A percentile compares a stretch with the other conserved stretches of the same genome.
Conservation (phyloP, 768 basidiomycete species). For the Kwoniella mangroviensis region DNA sequence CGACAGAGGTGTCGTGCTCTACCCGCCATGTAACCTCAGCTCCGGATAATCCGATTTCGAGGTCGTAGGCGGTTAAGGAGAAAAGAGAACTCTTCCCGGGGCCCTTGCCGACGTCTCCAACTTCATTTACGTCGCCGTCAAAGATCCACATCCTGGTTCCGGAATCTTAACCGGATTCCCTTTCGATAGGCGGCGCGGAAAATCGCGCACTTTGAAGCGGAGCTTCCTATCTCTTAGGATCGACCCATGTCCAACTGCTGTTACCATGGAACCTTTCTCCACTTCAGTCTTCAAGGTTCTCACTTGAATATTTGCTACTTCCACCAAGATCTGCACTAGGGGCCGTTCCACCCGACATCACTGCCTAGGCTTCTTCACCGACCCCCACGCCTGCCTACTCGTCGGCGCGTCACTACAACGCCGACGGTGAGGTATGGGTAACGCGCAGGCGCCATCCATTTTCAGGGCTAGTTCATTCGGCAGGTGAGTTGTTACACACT, state of each 20-base stretch:
- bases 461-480: conserved; percentile 88
- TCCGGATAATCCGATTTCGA: conserved; percentile 75
- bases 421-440: conserved; percentile 81
- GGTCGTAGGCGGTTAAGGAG: conserved; percentile 68
- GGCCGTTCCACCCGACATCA: conserved; percentile 74
- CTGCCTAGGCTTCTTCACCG: conserved; percentile 77
- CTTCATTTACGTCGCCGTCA: conserved; percentile 68
- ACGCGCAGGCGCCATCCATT: conserved; percentile 81
- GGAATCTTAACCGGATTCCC: conserved; percentile 74
- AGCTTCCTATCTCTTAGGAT: conserved; percentile 79
- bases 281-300: conserved; percentile 86
- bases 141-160: conserved; percentile 69
- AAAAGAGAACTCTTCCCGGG: conserved; percentile 80
- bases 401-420: conserved; percentile 68
- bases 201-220: conserved; percentile 72
- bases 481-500: conserved; percentile 88
- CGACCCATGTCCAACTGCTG: conserved; percentile 84
- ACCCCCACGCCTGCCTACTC: conserved; percentile 68
- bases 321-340: conserved; percentile 87
- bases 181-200: conserved; percentile 64
- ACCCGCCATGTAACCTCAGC: conserved; percentile 73
- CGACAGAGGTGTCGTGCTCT: conserved; percentile 73
- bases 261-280: conserved; percentile 86
- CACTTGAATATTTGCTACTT: conserved; percentile 87
- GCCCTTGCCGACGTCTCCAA: conserved; percentile 68